Evolutionary conservation across 225 moss, liverwort and hornwort species (phyloP).

Genomic region (Lunularia cruciata): DNA sequence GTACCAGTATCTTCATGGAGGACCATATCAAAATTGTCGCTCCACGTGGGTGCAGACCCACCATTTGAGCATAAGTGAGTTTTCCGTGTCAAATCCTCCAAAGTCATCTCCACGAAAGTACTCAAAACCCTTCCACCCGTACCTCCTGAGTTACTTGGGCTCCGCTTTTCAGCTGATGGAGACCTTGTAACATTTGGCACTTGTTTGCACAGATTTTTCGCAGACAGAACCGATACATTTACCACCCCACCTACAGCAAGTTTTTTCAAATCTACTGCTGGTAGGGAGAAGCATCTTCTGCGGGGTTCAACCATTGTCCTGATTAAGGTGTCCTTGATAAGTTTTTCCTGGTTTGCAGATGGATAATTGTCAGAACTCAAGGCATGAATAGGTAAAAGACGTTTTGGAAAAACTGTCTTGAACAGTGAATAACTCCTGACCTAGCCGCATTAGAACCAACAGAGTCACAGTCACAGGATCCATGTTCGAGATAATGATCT

Average conservation of each 20-base stretch:
- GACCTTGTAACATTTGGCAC: slow-evolving; percentile 34
- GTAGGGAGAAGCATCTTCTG: slow-evolving; percentile 49
- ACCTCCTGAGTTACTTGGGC: slow-evolving; percentile 38
- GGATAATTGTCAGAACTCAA: too few relatives aligned
- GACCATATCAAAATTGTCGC: slow-evolving; percentile 78
- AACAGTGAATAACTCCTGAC: too few relatives aligned
- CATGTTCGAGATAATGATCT: too few relatives aligned
- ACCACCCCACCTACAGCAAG: slow-evolving; percentile 50
- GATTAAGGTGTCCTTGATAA: slow-evolving; percentile 40
- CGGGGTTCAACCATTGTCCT: slow-evolving; percentile 59
- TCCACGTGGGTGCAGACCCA: slow-evolving; percentile 60
- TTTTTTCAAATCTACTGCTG: slow-evolving; percentile 50
- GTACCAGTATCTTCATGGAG: slow-evolving; percentile 81
- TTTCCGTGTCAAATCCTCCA: slow-evolving; percentile 86
- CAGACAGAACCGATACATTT: slow-evolving; percentile 56
- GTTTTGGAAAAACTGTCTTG: too few relatives aligned
- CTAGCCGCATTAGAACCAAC: too few relatives aligned
- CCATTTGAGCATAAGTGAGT: slow-evolving; percentile 59
- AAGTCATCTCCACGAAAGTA: slow-evolving; percentile 74
- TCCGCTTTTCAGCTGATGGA: slow-evolving; percentile 28
- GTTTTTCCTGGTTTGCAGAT: slow-evolving; percentile 42
- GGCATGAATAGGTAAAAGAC: too few relatives aligned
- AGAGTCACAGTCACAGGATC: too few relatives aligned
- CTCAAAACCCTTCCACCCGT: slow-evolving; percentile 49
- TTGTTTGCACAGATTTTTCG: slow-evolving; percentile 55